Evolutionary conservation across 805 yeast genomes (phyloP), one percentile per base, ranked within the genome.

Genomic region (Allodekkera sacchari): DNA sequence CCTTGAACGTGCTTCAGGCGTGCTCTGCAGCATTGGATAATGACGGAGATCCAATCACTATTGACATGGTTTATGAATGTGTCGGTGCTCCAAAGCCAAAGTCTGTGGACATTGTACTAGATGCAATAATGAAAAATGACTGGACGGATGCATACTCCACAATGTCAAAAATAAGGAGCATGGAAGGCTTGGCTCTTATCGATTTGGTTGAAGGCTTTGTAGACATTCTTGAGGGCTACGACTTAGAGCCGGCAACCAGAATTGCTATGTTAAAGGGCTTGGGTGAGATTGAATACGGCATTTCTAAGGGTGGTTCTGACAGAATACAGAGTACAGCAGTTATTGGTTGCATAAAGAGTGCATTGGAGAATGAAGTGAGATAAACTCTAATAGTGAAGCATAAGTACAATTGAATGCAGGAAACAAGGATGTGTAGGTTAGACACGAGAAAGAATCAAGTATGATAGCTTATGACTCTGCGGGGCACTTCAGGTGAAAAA

Each of bases 61-160:
- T 69, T 19, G 77, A 74, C 33, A 78, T 83, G 76, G 77, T 92
- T 22, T 92, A 84, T 53, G 95, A 88, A 41, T 88, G 96, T 53
- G 79, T 92, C 20, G 99, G 99, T 2, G 88, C 94, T 1, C 97
- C 98, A 3, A 82, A 82, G 41, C 97, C 97, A 1, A 69, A 66
- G 24, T 95, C 88, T 43, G 68, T 92, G 16, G 82, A 82, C 45
- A 63, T 74, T 0, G 77, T 87, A 5, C 60, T 92, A 37, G 80
- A 79, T 40, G 71, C 94, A 5, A 75, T 89, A 17, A 59, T 92
- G 51, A 76, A 75, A 44, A 95, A 87, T 39, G 95, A 87, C 48
- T 92, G 96, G 94, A 68, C 82, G 8, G 74, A 87, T 7, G 72
- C 94, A 1, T 71, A 71, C 44, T 57, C 68, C 20, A 80, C 92